Evolutionary conservation across 1,139 yeast genomes (phyloP), one percentile per base, ranked within the genome.

Genomic region (Eremothecium coryli): DNA sequence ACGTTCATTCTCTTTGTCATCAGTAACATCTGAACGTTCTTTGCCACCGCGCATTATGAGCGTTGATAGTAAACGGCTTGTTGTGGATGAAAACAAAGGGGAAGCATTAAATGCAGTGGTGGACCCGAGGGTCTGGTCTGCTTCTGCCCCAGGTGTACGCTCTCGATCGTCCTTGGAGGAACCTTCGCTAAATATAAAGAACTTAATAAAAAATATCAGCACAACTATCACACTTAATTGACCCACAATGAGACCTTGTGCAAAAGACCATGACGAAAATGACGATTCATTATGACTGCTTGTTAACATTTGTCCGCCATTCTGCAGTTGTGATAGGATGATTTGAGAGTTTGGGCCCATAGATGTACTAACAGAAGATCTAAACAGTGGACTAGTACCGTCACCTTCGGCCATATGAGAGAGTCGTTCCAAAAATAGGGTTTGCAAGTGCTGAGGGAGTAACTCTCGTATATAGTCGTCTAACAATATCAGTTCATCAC

Each of bases 101-200:
- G 49, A 43, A 6, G 41, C 32, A 10, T 38, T 34, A 17, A 43
- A 43, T 4, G 29, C 32, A 15, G 42, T 36, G 9, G 43, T 25
- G 16, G 37, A 33, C 2, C 50, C 39, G 5, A 57, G 24, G 29
- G 38, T 46, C 24, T 41, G 42, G 15, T 59, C 49, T 26, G 70
- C 45, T 3, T 51, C 41, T 5, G 56, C 53, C 41, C 46, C 70
- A 10, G 15, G n/a, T 4, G 22, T 16, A 7, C 13, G 8, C 23
- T 45, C 22, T 8, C 7, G 7, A 36, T 65, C 73, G 42, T 25
- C 26, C 23, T 45, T 43, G 7, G 41, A 32, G 3, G 46, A 35
- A 7, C 45, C 48, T 17, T 86, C 96, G 25, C 93, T 84, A 58
- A 90, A 90, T 1, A 90, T 80, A 52, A 90, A 90, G 59, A 85